phyloP scores from a whole-genome alignment of 1,139 yeast species.

The Blastobotrys proliferans region DNA sequence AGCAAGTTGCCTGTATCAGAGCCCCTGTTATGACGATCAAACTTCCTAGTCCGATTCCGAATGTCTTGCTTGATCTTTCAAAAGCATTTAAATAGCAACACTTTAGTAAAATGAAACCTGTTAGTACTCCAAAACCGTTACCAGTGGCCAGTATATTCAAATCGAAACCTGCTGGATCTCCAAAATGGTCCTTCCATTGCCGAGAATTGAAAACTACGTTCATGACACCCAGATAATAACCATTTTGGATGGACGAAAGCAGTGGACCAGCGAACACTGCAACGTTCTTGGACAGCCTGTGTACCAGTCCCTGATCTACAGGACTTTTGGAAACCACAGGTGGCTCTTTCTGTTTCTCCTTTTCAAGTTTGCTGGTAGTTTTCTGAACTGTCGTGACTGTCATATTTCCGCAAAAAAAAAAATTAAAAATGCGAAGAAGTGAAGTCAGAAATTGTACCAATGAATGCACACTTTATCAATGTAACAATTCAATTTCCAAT shows the following conservation, averaged over 20 bases:
- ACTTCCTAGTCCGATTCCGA: not conserved
- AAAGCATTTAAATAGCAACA: not conserved
- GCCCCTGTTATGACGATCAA: constrained; percentile 3
- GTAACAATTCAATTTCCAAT: no score
- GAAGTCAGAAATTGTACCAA: no score
- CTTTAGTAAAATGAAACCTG: not conserved
- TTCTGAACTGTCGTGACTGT: no score
- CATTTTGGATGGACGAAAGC: constrained; percentile 7
- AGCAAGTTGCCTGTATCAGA: constrained; percentile 3
- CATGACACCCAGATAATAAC: constrained; percentile 7
- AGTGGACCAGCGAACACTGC: constrained; percentile 2
- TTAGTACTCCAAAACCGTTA: constrained; percentile 6
- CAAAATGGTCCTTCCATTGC: constrained; percentile 6
- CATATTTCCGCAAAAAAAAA: no score
- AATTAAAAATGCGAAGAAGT: no score
- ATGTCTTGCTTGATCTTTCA: not conserved
- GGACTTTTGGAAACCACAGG: no score
- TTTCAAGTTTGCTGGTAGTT: no score
- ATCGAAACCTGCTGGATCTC: constrained; percentile 3
- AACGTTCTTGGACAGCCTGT: no score
- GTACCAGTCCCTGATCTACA: no score
- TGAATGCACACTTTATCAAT: no score
- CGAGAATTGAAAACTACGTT: constrained; percentile 4
- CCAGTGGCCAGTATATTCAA: constrained; percentile 9
- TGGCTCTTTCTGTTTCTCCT: no score